A percentile compares a stretch with the other conserved stretches of the same genome.
Conservation (phyloP, 805 yeast genomes). For the Wickerhamiella sergipiensis region DNA sequence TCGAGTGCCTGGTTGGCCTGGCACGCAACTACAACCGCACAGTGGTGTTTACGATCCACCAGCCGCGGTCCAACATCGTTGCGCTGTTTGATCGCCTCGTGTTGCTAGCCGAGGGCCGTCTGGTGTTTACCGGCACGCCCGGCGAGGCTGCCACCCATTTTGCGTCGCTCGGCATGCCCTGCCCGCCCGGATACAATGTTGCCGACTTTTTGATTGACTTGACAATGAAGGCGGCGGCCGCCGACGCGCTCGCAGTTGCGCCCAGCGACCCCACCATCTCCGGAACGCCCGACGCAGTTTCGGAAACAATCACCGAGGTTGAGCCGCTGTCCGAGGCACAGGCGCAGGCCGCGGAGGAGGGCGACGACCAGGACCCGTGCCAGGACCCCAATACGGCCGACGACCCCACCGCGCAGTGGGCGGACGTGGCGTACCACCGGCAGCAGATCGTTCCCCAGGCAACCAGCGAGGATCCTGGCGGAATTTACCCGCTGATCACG, state of each 20-base stretch:
- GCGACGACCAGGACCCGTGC: conserved; percentile 7
- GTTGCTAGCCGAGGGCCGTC: conserved; percentile 68
- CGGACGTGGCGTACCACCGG: conserved; percentile 16
- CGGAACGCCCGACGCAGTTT: not conserved
- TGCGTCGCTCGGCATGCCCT: conserved; percentile 55
- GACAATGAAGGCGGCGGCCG: conserved; percentile 43
- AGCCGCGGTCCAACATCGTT: conserved; percentile 92
- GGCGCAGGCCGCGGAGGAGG: not conserved
- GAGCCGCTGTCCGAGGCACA: not conserved
- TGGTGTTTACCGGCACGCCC: conserved; percentile 83
- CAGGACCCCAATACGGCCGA: conserved; percentile 11
- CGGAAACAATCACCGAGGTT: not conserved
- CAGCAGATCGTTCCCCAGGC: conserved; percentile 13
- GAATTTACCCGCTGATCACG: conserved; percentile 21
- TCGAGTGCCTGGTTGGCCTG: conserved; percentile 68
- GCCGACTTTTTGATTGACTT: conserved; percentile 90
- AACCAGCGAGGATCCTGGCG: conserved; percentile 15
- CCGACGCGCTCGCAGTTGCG: conserved; percentile 3
- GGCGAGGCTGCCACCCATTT: conserved; percentile 63
- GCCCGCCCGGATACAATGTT: conserved; percentile 83
- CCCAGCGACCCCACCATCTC: not conserved
- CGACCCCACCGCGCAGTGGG: conserved; percentile 17
- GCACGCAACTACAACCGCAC: conserved; percentile 77
- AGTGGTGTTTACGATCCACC: conserved; percentile 86
- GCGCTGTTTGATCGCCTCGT: conserved; percentile 75